A percentile compares a stretch with the other conserved stretches of the same genome.
These are phyloP conservation scores for Aspergillus sp. DNA, from an alignment of 2,329 filamentous ascomycete species.

Conservation along the genomic window DNA sequence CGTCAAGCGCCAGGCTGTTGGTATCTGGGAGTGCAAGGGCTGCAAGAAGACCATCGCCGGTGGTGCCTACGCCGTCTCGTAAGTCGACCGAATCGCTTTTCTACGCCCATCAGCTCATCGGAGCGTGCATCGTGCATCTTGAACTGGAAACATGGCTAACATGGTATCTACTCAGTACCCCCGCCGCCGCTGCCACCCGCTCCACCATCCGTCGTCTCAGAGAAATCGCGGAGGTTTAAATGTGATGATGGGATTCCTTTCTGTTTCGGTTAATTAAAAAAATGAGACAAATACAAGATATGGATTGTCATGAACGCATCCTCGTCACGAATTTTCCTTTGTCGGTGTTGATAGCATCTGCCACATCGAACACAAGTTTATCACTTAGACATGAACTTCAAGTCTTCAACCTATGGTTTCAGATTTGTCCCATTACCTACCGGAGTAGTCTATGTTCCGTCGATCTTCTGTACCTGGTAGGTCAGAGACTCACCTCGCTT, in stretches of 20 bases:
- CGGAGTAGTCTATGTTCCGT: background rate
- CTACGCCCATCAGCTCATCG: background rate
- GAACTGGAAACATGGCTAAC: slow-evolving; percentile 8
- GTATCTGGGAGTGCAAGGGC: slow-evolving; percentile 95
- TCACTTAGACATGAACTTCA: slow-evolving; percentile 24
- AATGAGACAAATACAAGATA: slow-evolving; percentile 37
- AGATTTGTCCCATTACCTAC: slow-evolving; percentile 5
- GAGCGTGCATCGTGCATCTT: background rate
- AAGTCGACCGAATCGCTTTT: slow-evolving; percentile 54
- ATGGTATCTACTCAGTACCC: slow-evolving; percentile 61
- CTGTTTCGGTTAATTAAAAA: slow-evolving; percentile 38
- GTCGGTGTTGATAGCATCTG: slow-evolving; percentile 23
- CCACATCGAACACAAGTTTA: slow-evolving; percentile 14
- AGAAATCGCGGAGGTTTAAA: slow-evolving; percentile 87
- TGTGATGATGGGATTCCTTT: slow-evolving; percentile 37
- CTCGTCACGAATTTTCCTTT: slow-evolving; percentile 22
- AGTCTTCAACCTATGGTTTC: slow-evolving; percentile 20
- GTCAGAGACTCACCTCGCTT: background rate
- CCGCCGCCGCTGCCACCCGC: slow-evolving; percentile 88
- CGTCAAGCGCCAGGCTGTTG: slow-evolving; percentile 85
- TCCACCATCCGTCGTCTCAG: slow-evolving; percentile 96
- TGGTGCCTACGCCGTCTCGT: slow-evolving; percentile 95
- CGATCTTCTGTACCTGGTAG: background rate
- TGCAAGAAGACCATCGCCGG: slow-evolving; percentile 94
- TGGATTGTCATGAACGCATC: slow-evolving; percentile 26